Conservation (phyloP, 352 stramenopile genomes). For the Globisporangium paddicum region DNA sequence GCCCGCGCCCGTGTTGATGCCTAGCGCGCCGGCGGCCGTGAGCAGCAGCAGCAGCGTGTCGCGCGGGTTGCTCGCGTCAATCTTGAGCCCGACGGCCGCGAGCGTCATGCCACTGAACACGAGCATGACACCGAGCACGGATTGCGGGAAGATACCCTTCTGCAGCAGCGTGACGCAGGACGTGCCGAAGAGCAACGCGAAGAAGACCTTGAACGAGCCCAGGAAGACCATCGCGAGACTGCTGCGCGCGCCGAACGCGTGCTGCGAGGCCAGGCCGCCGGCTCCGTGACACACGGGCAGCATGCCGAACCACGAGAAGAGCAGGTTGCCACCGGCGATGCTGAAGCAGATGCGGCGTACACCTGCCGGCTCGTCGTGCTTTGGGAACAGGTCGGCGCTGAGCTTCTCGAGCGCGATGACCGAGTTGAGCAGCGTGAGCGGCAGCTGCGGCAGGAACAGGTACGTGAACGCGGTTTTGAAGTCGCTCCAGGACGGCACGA, state of each 20-base stretch:
- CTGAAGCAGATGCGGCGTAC: slow-evolving; percentile 69
- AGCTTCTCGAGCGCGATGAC: slow-evolving; percentile 91
- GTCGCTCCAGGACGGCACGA: slow-evolving; percentile 47
- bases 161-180: slow-evolving; percentile 56
- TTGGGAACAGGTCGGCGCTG: slow-evolving; percentile 85
- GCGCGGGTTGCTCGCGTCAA: slow-evolving; percentile 35
- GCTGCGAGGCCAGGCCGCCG: slow-evolving; percentile 89
- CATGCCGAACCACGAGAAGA: slow-evolving; percentile 87
- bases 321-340: slow-evolving; percentile 72
- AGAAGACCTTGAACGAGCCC: slow-evolving; percentile 83
- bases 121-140: slow-evolving; percentile 52
- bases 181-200: slow-evolving; percentile 87
- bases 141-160: slow-evolving; percentile 51
- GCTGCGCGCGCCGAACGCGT: slow-evolving; percentile 89
- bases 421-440: slow-evolving; percentile 90
- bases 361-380: slow-evolving; percentile 48
- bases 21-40: slow-evolving; percentile 35
- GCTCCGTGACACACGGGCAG: slow-evolving; percentile 93
- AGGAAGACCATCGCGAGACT: slow-evolving; percentile 90
- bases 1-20: slow-evolving; percentile 50
- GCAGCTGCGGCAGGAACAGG: slow-evolving; percentile 88
- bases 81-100: slow-evolving; percentile 40
- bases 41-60: slow-evolving; percentile 34
- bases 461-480: slow-evolving; percentile 80
- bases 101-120: slow-evolving; percentile 54